Percentiles rank a stretch among this genome's conserved stretches.
Evolutionary conservation across 805 yeast genomes (phyloP).

Genomic region (Zygoascus ofunaensis): DNA sequence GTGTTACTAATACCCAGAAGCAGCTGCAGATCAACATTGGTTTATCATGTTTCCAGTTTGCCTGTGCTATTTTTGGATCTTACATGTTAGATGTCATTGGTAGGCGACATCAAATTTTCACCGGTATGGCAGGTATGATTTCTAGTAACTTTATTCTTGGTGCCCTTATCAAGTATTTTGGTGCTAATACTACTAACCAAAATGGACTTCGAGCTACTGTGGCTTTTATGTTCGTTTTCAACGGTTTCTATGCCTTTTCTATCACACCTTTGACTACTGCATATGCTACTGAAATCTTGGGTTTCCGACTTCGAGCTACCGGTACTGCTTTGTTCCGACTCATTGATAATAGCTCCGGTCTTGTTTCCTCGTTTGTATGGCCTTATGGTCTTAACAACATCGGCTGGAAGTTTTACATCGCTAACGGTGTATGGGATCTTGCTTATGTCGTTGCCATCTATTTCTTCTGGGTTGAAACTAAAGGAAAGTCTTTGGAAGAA

Average conservation of each 20-base stretch:
- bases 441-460: constrained; percentile 32
- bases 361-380: constrained; percentile 32
- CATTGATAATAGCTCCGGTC: constrained; percentile 2
- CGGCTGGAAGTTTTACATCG: constrained; percentile 55
- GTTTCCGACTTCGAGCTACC: constrained; percentile 6
- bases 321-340: constrained; percentile 8
- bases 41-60: neutral
- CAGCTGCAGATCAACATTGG: constrained; percentile 1
- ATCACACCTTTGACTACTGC: constrained; percentile 18
- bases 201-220: neutral
- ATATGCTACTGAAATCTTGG: constrained; percentile 7
- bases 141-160: neutral
- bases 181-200: neutral
- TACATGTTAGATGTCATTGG: constrained; percentile 1
- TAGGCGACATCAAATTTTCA: neutral
- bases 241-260: constrained; percentile 1
- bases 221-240: neutral
- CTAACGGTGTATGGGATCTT: constrained; percentile 43
- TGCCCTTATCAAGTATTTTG: constrained; percentile 2
- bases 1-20: neutral
- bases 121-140: constrained; percentile 1
- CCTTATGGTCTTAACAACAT: constrained; percentile 39
- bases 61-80: neutral
- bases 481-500: constrained; percentile 42
- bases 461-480: constrained; percentile 36